These are phyloP conservation scores for Elsinoe ampelina DNA, from an alignment of 2,329 filamentous ascomycete genomes.

Conservation along the genomic window DNA sequence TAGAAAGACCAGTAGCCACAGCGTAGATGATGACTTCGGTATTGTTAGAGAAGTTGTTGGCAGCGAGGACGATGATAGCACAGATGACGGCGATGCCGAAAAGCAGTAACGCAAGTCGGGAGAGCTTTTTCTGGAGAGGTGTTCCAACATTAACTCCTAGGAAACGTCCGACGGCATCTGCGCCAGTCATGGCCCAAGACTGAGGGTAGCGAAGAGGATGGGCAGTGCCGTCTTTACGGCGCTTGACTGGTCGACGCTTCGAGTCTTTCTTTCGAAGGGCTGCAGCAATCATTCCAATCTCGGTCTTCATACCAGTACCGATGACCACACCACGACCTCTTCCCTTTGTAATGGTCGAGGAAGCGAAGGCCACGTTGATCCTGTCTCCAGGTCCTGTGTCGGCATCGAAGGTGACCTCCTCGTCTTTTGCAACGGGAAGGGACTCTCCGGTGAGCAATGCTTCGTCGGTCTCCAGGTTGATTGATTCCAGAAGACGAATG, in stretches of 20 bases:
- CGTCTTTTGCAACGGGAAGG: slow-evolving; percentile 33
- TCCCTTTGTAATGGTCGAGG: slow-evolving; percentile 54
- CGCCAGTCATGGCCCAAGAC: slow-evolving; percentile 43
- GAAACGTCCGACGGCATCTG: slow-evolving; percentile 52
- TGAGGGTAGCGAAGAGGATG: slow-evolving; percentile 34
- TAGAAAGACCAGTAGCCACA: slow-evolving; percentile 51
- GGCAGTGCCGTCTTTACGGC: slow-evolving; percentile 27
- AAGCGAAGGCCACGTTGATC: slow-evolving; percentile 55
- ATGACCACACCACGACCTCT: slow-evolving; percentile 51
- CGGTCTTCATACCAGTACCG: slow-evolving; percentile 53
- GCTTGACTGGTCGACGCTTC: slow-evolving; percentile 32
- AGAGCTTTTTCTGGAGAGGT: slow-evolving; percentile 69
- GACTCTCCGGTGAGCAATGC: slow-evolving; percentile 63
- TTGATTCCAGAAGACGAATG: slow-evolving; percentile 31
- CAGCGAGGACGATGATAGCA: slow-evolving; percentile 55
- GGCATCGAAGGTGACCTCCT: slow-evolving; percentile 23
- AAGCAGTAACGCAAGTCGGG: slow-evolving; percentile 69
- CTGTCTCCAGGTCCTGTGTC: slow-evolving; percentile 51
- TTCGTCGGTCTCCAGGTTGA: slow-evolving; percentile 63
- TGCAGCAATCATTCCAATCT: slow-evolving; percentile 58
- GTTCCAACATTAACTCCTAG: slow-evolving; percentile 63
- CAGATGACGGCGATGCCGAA: slow-evolving; percentile 62
- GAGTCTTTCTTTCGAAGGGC: slow-evolving; percentile 47
- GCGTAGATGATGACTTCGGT: slow-evolving; percentile 58
- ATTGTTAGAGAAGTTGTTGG: slow-evolving; percentile 46